A percentile compares a stretch with the other conserved stretches of the same genome.
These are phyloP conservation scores for Volvox carteri DNA, from an alignment of 163 green algal genomes.

Conservation along the genomic window DNA sequence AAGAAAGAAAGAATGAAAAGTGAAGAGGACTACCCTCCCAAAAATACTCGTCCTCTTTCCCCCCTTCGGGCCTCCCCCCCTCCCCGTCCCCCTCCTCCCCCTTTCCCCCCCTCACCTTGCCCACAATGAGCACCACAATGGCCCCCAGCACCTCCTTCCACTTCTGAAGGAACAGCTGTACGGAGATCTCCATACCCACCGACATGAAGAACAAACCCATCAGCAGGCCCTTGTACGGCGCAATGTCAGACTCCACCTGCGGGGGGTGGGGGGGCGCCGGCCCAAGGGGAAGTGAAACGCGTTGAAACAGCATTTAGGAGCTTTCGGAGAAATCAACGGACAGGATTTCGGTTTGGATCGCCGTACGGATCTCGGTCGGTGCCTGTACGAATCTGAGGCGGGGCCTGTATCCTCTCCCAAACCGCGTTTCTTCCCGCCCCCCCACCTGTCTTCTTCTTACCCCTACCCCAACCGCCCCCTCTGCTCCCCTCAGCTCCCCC, in stretches of 20 bases:
- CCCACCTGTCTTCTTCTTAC: too few species aligned
- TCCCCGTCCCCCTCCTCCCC: background rate
- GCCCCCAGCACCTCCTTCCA: constrained; percentile 86
- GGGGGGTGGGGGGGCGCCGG: background rate
- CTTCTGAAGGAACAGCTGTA: constrained; percentile 87
- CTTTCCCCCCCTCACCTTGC: constrained; percentile 80
- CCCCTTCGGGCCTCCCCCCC: background rate
- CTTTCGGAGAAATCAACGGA: too few species aligned
- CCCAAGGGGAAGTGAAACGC: background rate
- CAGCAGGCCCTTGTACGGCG: constrained; percentile 98
- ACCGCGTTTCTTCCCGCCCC: too few species aligned
- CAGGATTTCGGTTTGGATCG: too few species aligned
- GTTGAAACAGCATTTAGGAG: too few species aligned
- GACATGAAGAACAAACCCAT: constrained; percentile 99
- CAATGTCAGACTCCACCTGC: constrained; percentile 97
- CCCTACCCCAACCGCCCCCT: too few species aligned
- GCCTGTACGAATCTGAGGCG: too few species aligned
- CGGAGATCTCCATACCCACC: constrained; percentile 92
- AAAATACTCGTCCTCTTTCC: background rate
- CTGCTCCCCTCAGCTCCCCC: too few species aligned
- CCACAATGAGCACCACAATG: constrained; percentile 89
- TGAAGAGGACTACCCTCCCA: too few species aligned
- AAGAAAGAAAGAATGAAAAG: too few species aligned
- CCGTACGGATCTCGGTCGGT: too few species aligned
- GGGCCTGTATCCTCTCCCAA: too few species aligned